A percentile compares a stretch with the other conserved stretches of the same genome.
These are phyloP conservation scores for Eucalyptus caleyi DNA, from an alignment of 345 rosid species.

Conservation along the genomic window DNA sequence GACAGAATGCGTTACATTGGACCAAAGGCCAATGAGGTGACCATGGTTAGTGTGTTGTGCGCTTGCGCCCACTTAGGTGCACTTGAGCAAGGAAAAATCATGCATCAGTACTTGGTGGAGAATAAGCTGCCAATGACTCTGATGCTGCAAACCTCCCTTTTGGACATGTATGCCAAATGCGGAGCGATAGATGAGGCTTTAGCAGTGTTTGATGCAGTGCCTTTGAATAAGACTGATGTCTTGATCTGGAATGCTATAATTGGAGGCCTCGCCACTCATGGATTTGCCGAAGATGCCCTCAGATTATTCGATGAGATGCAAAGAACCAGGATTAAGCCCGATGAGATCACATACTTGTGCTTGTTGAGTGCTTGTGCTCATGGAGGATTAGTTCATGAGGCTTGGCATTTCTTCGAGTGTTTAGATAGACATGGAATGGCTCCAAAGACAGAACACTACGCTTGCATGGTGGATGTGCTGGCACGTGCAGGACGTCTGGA, in stretches of 20 bases:
- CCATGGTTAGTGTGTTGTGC: constrained; percentile 76
- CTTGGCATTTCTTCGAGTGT: constrained; percentile 46
- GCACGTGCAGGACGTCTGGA: constrained; percentile 59
- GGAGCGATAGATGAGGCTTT: constrained; percentile 72
- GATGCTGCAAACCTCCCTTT: constrained; percentile 54
- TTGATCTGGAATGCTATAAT: constrained; percentile 81
- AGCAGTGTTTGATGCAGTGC: constrained; percentile 30
- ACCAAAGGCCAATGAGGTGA: constrained; percentile 63
- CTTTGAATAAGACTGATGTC: constrained; percentile 26
- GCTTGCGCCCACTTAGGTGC: constrained; percentile 90
- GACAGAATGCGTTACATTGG: constrained; percentile 36
- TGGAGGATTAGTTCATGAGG: constrained; percentile 65
- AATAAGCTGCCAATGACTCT: constrained; percentile 36
- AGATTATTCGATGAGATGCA: constrained; percentile 51
- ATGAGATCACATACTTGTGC: constrained; percentile 72
- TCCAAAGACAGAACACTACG: constrained; percentile 69
- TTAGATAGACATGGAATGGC: constrained; percentile 23
- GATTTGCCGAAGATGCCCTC: constrained; percentile 48
- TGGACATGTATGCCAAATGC: constrained; percentile 88
- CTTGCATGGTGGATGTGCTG: constrained; percentile 78
- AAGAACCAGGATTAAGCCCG: constrained; percentile 34
- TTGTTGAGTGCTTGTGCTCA: constrained; percentile 76
- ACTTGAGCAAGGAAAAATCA: constrained; percentile 42
- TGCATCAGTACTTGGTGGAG: constrained; percentile 45
- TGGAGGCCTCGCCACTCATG: constrained; percentile 82